Evolutionary conservation across 371 early-diverging fungal genomes (phyloP), one percentile per base, ranked within the genome.

Genomic region (Actinomucor elegans): DNA sequence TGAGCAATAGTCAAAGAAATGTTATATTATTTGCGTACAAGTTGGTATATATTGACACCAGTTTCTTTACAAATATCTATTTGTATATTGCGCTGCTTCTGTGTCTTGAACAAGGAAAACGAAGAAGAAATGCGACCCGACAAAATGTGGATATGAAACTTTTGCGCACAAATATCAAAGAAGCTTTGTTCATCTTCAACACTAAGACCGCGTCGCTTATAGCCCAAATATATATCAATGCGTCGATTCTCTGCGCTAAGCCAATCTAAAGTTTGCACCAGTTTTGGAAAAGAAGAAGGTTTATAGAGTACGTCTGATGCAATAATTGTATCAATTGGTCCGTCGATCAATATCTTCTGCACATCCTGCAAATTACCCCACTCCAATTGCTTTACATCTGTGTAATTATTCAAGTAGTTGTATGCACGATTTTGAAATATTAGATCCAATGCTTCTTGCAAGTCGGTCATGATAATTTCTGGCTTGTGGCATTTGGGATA

Each of bases 231-330:
- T 1, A 77, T 60, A 5, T 48, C 56, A 0, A 76, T 71, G 2
- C 20, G 29, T 1, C 34, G 29, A 12, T 24, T 12, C 0, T 64
- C 60, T 1, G 61, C 56, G 26, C 78, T 67, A 0, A 84, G 55
- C 18, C 60, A 54, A 23, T 47, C 33, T 6, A 84, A 56, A 0
- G 85, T 79, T n/a, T 57, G 38, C 18, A 84, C 62, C 1, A 84
- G 48, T 2, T 41, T 11, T 2, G 48, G 49, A 43, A 83, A 81
- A 10, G 59, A 57, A 2, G 45, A 43, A 0, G 75, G 66, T 12
- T 80, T 71, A 48, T 84, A 84, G 6, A 84, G 60, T 1, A 84
- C 77, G 50, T 84, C 85, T 0, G 83, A 83, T 0, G 81, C 83
- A 27, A 84, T 57, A 1, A 84, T 64, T 11, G 69, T 57, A 54